Evolutionary conservation across 305 asterid genomes (phyloP).

Genomic region (Fraxinus sp.): DNA sequence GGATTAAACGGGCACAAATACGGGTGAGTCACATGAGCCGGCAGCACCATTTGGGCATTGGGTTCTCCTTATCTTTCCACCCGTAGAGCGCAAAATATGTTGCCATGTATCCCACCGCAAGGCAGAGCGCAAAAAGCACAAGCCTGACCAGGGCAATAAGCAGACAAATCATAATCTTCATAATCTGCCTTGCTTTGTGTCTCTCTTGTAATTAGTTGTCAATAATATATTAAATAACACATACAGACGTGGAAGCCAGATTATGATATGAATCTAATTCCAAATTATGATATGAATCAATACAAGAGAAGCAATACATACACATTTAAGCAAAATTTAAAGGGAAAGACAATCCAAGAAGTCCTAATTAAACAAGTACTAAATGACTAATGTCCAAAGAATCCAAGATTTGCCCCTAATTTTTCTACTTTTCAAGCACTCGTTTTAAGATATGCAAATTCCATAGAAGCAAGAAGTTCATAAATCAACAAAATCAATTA

Average conservation of each 20-base stretch:
- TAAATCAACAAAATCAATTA: not conserved
- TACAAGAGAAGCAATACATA: not conserved
- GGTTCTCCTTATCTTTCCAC: slow-evolving; percentile 84
- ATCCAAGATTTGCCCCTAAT: not conserved
- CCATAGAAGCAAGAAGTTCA: not conserved
- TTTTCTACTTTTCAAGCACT: not conserved
- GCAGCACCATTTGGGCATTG: slow-evolving; percentile 87
- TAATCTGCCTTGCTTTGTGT: no score
- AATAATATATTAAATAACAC: no score
- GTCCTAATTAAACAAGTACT: not conserved
- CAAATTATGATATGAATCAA: not conserved
- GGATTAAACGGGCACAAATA: slow-evolving; percentile 63
- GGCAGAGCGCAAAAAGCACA: slow-evolving; percentile 56
- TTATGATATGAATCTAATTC: no score
- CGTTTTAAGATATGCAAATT: not conserved
- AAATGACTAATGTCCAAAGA: not conserved
- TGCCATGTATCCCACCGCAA: slow-evolving; percentile 68
- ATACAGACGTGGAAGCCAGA: no score
- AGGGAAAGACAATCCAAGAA: not conserved
- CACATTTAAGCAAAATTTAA: not conserved
- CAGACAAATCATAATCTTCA: slow-evolving; percentile 69
- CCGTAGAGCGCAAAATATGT: slow-evolving; percentile 65
- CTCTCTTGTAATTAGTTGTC: no score
- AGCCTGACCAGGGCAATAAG: slow-evolving; percentile 69
- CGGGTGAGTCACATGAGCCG: slow-evolving; percentile 89